Percentiles rank a stretch among this genome's conserved stretches.
These are phyloP conservation scores for Aristolochia fimbriata DNA, from an alignment of 164 flowering plant species.

Conservation along the genomic window DNA sequence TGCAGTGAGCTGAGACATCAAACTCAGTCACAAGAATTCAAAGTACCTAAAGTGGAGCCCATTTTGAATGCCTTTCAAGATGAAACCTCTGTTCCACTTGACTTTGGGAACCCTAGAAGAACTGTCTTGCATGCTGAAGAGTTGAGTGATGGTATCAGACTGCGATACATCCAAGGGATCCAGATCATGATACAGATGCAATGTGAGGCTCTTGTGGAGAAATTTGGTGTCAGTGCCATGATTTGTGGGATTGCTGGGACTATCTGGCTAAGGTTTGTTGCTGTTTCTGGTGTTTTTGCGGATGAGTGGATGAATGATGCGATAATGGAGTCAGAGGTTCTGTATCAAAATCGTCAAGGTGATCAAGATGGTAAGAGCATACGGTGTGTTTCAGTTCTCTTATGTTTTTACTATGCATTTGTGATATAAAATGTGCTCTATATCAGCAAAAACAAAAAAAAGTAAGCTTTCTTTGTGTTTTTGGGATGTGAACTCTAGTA, in stretches of 20 bases:
- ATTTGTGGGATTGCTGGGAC: constrained; percentile 52
- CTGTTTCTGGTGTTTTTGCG: constrained; percentile 36
- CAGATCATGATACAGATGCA: constrained; percentile 70
- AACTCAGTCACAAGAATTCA: constrained; percentile 8
- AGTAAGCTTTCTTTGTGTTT: neutral
- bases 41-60: constrained; percentile 18
- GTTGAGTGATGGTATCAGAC: constrained; percentile 35
- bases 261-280: constrained; percentile 61
- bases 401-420: neutral
- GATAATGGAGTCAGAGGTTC: constrained; percentile 43
- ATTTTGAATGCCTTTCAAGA: constrained; percentile 1
- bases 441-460: neutral
- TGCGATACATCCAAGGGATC: constrained; percentile 61
- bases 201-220: constrained; percentile 63
- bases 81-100: neutral
- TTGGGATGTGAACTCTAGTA: neutral
- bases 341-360: constrained; percentile 20
- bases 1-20: constrained; percentile 25
- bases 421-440: too few species aligned
- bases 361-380: constrained; percentile 2
- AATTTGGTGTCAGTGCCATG: constrained; percentile 44
- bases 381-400: neutral
- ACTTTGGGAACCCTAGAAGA: neutral
- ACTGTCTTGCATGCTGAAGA: constrained; percentile 17
- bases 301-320: constrained; percentile 56